Evolutionary conservation across 2,329 filamentous ascomycete genomes (phyloP), one percentile per base, ranked within the genome.

Genomic region (Colletotrichum falcatum): DNA sequence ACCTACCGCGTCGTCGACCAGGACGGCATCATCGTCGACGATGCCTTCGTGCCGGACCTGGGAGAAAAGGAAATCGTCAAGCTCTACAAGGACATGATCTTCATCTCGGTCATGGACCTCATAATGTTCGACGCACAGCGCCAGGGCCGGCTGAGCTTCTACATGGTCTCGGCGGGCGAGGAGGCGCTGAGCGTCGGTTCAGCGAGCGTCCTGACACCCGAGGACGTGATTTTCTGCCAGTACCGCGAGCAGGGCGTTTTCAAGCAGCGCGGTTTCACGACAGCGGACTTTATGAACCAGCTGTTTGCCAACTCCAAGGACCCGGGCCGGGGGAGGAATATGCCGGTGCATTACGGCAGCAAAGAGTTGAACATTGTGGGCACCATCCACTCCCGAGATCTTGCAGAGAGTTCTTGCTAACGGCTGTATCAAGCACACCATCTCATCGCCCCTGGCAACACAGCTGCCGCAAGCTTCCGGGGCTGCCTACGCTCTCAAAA

Each of bases 121-220:
- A 93, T 98, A 79, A 98, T 98, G 95, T 98, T 97, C 78, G 96
- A 99, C 77, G 95, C 96, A 0, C 96, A 99, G 82, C 88, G 96
- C 55, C 96, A 99, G 81, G 95, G 95, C n/a, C 90, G 94, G 26
- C 83, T 97, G 66, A 95, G 92, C 80, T 99, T 99, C 82, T 99
- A 99, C 82, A 98, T 99, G 93, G 95, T 95, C 77, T 95, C 93
- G 46, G 93, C 94, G 0, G 95, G 95, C 68, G 95, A 98, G 83
- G 96, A 99, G 85, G 96, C 95, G 42, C 94, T 97, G 62, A 93
- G 94, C 53, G 91, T 99, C 2, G 96, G 94, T 1, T 95, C 92
- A 2, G 94, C 95, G 0, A 94, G 94, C 30, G 94, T 94, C 16
- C 81, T 99, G 70, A 86, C 89, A n/a, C 89, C 88, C n/a, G 88